Percentiles rank a stretch among this genome's conserved stretches.
Evolutionary conservation across 2,329 filamentous ascomycete genomes (phyloP).

Genomic region (Trichoderma sp.): DNA sequence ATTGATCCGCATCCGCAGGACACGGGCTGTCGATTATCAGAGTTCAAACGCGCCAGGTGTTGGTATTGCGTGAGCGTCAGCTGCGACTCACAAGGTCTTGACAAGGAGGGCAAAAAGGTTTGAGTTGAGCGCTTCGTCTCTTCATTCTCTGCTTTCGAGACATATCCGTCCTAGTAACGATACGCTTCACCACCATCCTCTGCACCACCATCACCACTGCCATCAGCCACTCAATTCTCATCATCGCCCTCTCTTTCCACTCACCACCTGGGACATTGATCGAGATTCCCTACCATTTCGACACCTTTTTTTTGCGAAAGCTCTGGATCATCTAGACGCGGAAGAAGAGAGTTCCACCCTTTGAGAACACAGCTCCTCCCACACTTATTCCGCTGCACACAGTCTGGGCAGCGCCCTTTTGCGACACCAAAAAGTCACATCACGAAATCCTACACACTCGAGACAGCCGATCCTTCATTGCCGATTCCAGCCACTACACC

Average conservation of each 20-base stretch:
- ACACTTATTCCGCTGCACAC: conserved; percentile 38
- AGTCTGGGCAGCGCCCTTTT: conserved; percentile 38
- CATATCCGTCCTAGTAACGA: conserved; percentile 41
- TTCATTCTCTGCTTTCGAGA: conserved; percentile 42
- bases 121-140: conserved; percentile 43
- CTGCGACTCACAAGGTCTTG: conserved; percentile 16
- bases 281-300: conserved; percentile 26
- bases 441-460: conserved; percentile 42
- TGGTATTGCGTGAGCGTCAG: conserved; percentile 6
- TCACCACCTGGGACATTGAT: conserved; percentile 29
- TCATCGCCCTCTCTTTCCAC: conserved; percentile 38
- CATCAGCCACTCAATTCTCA: conserved; percentile 36
- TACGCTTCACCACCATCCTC: conserved; percentile 42
- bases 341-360: conserved; percentile 33
- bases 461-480: conserved; percentile 44
- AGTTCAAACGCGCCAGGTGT: conserved; percentile 15
- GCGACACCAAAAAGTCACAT: conserved; percentile 40
- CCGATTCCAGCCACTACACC: conserved; percentile 63
- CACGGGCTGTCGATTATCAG: not conserved
- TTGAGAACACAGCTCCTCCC: conserved; percentile 34
- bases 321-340: conserved; percentile 37
- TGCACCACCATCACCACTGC: conserved; percentile 30
- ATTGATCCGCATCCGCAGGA: not conserved
- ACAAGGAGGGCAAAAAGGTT: conserved; percentile 33
- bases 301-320: conserved; percentile 34